Conservation (phyloP, 306 rosid genomes). For the Morella rubra region DNA sequence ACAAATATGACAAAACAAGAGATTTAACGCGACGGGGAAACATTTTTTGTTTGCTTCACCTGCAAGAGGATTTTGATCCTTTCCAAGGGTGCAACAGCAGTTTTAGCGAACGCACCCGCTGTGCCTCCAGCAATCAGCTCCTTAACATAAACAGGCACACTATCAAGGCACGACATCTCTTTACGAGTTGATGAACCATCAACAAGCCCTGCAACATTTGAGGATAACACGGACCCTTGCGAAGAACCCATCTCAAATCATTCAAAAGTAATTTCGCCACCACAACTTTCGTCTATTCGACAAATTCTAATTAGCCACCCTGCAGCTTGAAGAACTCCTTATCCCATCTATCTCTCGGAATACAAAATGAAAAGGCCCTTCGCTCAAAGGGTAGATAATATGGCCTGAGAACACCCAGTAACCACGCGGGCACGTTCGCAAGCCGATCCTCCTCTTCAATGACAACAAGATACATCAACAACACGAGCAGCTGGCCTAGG, state of each 20-base stretch:
- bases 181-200: slow-evolving; percentile 62
- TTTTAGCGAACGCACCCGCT: slow-evolving; percentile 89
- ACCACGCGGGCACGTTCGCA: slow-evolving; percentile 55
- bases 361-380: slow-evolving; percentile 28
- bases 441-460: slow-evolving; percentile 51
- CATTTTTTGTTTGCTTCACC: slow-evolving; percentile 35
- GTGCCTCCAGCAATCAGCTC: slow-evolving; percentile 89
- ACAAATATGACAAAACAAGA: not conserved
- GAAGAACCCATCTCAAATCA: slow-evolving; percentile 61
- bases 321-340: slow-evolving; percentile 65
- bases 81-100: slow-evolving; percentile 90
- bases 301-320: slow-evolving; percentile 46
- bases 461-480: slow-evolving; percentile 66
- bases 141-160: slow-evolving; percentile 72
- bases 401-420: slow-evolving; percentile 60
- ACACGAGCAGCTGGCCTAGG: slow-evolving; percentile 19
- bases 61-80: slow-evolving; percentile 92
- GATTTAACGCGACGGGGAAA: not conserved
- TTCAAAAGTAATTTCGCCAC: not conserved
- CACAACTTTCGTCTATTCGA: not conserved
- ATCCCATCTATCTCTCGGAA: slow-evolving; percentile 69
- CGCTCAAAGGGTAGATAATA: slow-evolving; percentile 28
- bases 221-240: slow-evolving; percentile 57
- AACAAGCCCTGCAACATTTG: slow-evolving; percentile 70
- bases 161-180: slow-evolving; percentile 49